phyloP scores from a whole-genome alignment of 371 early-diverging fungal species.

The Apophysomyces ossiformis region DNA sequence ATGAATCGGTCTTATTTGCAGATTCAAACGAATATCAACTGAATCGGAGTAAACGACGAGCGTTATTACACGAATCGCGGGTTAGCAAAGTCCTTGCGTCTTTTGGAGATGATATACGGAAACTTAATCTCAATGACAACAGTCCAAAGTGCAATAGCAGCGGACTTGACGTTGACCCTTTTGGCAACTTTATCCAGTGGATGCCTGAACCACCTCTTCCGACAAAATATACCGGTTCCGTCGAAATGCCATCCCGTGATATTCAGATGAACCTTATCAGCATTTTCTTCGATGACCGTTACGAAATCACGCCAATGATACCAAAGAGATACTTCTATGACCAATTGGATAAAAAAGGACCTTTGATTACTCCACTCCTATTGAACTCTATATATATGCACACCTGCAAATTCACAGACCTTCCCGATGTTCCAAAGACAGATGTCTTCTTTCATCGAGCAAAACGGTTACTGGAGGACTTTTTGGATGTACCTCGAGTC shows the following conservation, averaged over 20 bases:
- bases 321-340: constrained; percentile 25
- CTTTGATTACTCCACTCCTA: constrained; percentile 36
- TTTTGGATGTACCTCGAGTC: constrained; percentile 37
- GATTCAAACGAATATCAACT: constrained; percentile 17
- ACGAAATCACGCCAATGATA: constrained; percentile 17
- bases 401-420: constrained; percentile 16
- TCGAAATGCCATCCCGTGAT: constrained; percentile 38
- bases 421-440: constrained; percentile 25
- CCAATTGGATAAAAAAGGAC: constrained; percentile 33
- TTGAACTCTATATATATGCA: constrained; percentile 39
- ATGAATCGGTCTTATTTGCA: constrained; percentile 19
- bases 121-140: constrained; percentile 22
- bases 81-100: constrained; percentile 22
- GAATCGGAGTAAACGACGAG: constrained; percentile 24
- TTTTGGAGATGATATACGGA: constrained; percentile 23
- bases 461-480: constrained; percentile 35
- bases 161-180: constrained; percentile 23
- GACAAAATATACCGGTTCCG: constrained; percentile 21
- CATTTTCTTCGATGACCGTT: constrained; percentile 27
- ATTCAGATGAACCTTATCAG: constrained; percentile 36
- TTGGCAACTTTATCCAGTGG: constrained; percentile 35
- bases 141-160: constrained; percentile 17
- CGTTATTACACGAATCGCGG: constrained; percentile 23
- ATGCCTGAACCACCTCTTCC: constrained; percentile 27
- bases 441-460: constrained; percentile 40